Percentiles rank a stretch among this genome's conserved stretches.
These are phyloP conservation scores for Podaxis sp. DNA, from an alignment of 768 basidiomycete genomes.

Conservation along the genomic window DNA sequence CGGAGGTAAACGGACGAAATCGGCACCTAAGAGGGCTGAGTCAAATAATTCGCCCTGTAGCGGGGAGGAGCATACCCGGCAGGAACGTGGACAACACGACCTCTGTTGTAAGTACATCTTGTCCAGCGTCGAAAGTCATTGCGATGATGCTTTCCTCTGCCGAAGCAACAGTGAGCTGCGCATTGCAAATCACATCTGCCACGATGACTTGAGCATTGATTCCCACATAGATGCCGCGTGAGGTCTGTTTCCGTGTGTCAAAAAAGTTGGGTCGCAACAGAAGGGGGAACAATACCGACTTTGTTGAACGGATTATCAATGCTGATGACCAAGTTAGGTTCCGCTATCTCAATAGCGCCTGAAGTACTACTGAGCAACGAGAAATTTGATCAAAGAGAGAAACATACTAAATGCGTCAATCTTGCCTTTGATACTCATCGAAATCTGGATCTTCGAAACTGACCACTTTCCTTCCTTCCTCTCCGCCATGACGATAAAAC, in stretches of 20 bases:
- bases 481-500: background rate
- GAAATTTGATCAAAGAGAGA: background rate
- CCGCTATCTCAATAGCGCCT: background rate
- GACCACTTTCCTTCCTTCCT: background rate
- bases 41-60: background rate
- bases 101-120: background rate
- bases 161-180: background rate
- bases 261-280: background rate
- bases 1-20: background rate
- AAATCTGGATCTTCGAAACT: background rate
- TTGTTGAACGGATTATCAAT: background rate
- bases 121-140: background rate
- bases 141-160: background rate
- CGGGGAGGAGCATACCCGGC: background rate
- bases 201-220: background rate
- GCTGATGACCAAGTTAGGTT: background rate
- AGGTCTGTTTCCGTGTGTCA: background rate
- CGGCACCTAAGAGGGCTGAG: background rate
- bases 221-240: background rate
- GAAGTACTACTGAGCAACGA: background rate
- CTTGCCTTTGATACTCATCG: background rate
- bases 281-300: background rate
- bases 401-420: background rate
- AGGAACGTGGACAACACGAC: background rate
- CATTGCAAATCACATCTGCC: background rate